phyloP scores from a whole-genome alignment of 345 rosid genomes.

The Brassica rapa region DNA sequence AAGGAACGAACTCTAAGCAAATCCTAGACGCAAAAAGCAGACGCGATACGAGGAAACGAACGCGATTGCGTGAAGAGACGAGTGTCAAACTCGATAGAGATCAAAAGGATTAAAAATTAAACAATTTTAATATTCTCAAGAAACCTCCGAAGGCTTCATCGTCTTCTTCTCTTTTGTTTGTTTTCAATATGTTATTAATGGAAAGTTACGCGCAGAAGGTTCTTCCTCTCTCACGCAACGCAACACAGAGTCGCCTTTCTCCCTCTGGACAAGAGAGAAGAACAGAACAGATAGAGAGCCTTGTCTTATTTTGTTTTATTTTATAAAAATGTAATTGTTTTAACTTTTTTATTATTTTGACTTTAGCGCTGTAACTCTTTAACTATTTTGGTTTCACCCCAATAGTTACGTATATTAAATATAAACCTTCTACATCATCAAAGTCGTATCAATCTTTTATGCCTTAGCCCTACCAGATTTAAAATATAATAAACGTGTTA shows the following conservation, averaged over 20 bases:
- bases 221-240: constrained; percentile 47
- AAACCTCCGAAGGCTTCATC: constrained; percentile 10
- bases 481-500: neutral
- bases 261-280: constrained; percentile 26
- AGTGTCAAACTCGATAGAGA: constrained; percentile 35
- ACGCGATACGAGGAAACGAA: constrained; percentile 41
- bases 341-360: neutral
- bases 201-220: constrained; percentile 44
- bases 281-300: constrained; percentile 33
- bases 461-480: neutral
- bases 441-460: neutral
- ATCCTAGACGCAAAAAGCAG: constrained; percentile 41
- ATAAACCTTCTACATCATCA: neutral
- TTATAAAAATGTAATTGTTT: neutral
- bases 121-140: constrained; percentile 15
- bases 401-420: neutral
- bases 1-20: constrained; percentile 13
- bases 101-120: constrained; percentile 17
- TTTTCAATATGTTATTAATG: neutral
- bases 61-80: constrained; percentile 60
- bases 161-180: constrained; percentile 1
- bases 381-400: constrained; percentile 14
- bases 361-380: neutral
- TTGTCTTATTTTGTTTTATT: neutral
- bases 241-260: constrained; percentile 38